Evolutionary conservation across 176 grass and related monocot genomes (phyloP).

Genomic region (Aegilops longissima): DNA sequence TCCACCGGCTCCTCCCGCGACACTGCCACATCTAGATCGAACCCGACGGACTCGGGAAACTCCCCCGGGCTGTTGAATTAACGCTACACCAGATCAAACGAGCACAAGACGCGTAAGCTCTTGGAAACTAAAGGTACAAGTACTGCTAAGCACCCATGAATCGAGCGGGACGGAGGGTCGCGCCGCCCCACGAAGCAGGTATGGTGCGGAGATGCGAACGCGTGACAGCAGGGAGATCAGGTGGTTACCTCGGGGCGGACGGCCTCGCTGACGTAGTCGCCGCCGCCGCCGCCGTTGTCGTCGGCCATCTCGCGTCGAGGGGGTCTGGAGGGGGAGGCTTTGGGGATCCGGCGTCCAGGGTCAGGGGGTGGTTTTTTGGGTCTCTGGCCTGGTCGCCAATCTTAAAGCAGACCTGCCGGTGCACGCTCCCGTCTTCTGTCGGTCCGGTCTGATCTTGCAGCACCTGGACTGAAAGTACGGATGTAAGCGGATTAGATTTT

Average conservation of each 20-base stretch:
- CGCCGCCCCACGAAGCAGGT: not conserved
- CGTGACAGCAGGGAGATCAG: not conserved
- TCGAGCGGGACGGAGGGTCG: conserved; percentile 24
- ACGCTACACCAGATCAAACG: not conserved
- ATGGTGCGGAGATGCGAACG: not conserved
- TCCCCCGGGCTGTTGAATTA: not conserved
- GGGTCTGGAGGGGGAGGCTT: not conserved
- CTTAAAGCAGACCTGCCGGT: not conserved
- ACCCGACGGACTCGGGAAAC: not conserved
- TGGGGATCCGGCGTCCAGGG: conserved; percentile 1
- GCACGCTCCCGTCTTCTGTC: too few relatives aligned
- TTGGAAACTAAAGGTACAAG: not conserved
- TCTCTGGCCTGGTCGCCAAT: not conserved
- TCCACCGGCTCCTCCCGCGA: not conserved
- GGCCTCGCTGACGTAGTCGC: conserved; percentile 27
- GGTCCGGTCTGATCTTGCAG: too few relatives aligned
- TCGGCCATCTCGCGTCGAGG: conserved; percentile 48
- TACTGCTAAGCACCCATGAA: not conserved
- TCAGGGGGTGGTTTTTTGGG: not conserved
- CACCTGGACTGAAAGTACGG: too few relatives aligned
- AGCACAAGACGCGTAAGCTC: not conserved
- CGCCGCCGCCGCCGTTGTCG: conserved; percentile 30
- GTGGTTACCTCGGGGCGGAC: conserved; percentile 44
- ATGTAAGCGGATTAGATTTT: too few relatives aligned
- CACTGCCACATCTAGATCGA: conserved; percentile 10